These are phyloP conservation scores for Diaporthe amygdali DNA, from an alignment of 2,329 filamentous ascomycete genomes.

Conservation along the genomic window DNA sequence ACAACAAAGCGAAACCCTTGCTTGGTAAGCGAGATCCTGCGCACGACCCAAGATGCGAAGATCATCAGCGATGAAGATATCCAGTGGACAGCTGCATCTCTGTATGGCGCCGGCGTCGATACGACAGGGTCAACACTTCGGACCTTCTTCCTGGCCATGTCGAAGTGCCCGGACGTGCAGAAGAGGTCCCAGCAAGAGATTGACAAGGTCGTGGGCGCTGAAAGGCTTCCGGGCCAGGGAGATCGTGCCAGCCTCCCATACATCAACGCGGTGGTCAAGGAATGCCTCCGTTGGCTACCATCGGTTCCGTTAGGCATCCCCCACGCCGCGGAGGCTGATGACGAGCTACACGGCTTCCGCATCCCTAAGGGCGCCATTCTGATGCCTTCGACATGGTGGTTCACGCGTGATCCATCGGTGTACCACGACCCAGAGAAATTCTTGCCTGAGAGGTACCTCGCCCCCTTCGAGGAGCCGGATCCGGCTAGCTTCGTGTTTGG, in stretches of 20 bases:
- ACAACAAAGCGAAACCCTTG: conserved; percentile 20
- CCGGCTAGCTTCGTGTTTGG: background rate
- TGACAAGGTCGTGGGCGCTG: conserved; percentile 22
- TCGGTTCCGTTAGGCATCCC: conserved; percentile 34
- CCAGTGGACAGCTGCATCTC: background rate
- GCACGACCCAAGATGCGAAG: background rate
- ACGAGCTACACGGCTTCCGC: background rate
- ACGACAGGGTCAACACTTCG: conserved; percentile 3
- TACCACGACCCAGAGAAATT: conserved; percentile 12
- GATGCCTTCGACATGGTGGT: background rate
- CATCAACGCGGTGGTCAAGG: conserved; percentile 10
- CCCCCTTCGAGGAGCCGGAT: background rate
- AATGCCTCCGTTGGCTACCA: conserved; percentile 1
- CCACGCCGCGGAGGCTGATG: conserved; percentile 35
- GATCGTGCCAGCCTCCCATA: conserved; percentile 12
- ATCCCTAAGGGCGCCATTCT: conserved; percentile 12
- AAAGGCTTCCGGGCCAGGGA: background rate
- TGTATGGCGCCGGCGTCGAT: conserved; percentile 1
- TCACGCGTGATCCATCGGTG: conserved; percentile 8
- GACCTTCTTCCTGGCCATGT: conserved; percentile 48
- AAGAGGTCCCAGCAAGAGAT: conserved; percentile 33
- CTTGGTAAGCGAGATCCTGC: background rate
- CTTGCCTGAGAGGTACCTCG: conserved; percentile 22
- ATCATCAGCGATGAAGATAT: conserved; percentile 3
- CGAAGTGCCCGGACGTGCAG: conserved; percentile 45